These are phyloP conservation scores for Misopates orontium DNA, from an alignment of 257 asterid species.

Conservation along the genomic window DNA sequence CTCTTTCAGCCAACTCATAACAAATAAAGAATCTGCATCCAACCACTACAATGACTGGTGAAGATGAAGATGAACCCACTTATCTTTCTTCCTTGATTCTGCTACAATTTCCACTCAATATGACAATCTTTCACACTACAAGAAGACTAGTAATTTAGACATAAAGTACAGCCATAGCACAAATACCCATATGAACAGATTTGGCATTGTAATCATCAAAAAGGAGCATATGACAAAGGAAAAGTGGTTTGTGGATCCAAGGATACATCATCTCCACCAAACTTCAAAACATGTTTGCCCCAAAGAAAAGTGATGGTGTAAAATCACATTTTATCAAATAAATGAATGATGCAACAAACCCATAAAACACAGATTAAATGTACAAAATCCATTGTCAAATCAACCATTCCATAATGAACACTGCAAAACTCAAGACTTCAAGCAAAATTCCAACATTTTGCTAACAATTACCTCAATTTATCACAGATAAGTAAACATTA, in stretches of 20 bases:
- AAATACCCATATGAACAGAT: slow-evolving; percentile 5
- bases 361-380: slow-evolving; percentile 19
- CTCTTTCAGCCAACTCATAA: slow-evolving; percentile 37
- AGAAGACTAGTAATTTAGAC: too few relatives aligned
- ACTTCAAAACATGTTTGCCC: neutral
- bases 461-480: slow-evolving; percentile 9
- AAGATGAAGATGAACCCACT: slow-evolving; percentile 6
- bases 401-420: slow-evolving; percentile 12
- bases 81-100: slow-evolving; percentile 12
- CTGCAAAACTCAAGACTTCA: slow-evolving; percentile 25
- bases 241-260: slow-evolving; percentile 27
- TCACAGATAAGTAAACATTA: neutral
- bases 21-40: slow-evolving; percentile 3
- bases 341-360: slow-evolving; percentile 8
- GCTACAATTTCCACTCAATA: neutral
- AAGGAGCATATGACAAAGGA: neutral
- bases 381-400: slow-evolving; percentile 27
- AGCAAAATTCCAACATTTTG: slow-evolving; percentile 9
- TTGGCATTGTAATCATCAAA: neutral
- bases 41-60: slow-evolving; percentile 18
- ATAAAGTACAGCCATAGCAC: too few relatives aligned
- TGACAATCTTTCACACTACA: too few relatives aligned
- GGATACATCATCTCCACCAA: slow-evolving; percentile 10
- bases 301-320: slow-evolving; percentile 6
- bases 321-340: slow-evolving; percentile 17